phyloP scores from a whole-genome alignment of 176 grass and related monocot genomes.

The Thinopyrum elongatum region DNA sequence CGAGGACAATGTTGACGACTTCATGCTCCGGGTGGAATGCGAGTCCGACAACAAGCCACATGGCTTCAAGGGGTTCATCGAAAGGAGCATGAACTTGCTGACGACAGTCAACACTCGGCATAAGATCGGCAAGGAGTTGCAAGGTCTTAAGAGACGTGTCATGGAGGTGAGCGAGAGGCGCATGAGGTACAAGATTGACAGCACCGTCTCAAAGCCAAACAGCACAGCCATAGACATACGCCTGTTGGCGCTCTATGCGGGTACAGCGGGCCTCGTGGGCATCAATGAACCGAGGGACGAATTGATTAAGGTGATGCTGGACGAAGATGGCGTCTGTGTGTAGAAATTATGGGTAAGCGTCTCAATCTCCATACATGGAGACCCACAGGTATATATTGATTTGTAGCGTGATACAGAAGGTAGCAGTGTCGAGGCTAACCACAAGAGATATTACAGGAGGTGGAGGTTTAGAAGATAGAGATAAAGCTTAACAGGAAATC shows the following conservation, averaged over 20 bases:
- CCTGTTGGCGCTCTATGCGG: background rate
- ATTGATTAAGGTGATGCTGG: background rate
- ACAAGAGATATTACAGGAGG: too few relatives aligned
- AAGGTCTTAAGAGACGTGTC: background rate
- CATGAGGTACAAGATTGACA: background rate
- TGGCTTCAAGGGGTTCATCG: background rate
- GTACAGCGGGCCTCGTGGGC: background rate
- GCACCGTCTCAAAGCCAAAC: background rate
- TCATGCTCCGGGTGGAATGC: background rate
- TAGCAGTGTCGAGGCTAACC: too few relatives aligned
- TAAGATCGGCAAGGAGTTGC: background rate
- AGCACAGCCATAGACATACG: background rate
- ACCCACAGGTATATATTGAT: too few relatives aligned
- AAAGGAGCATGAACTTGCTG: background rate
- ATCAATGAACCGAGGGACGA: background rate
- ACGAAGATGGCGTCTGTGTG: accelerated
- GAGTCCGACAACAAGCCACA: background rate
- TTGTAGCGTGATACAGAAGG: too few relatives aligned
- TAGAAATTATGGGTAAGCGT: too few relatives aligned
- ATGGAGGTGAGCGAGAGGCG: background rate
- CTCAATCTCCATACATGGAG: too few relatives aligned
- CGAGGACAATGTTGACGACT: background rate
- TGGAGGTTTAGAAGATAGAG: too few relatives aligned
- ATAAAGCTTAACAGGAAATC: too few relatives aligned
- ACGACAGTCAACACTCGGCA: background rate